phyloP scores from a whole-genome alignment of 108 stramenopile genomes.

The Fragilaria crotonensis region DNA sequence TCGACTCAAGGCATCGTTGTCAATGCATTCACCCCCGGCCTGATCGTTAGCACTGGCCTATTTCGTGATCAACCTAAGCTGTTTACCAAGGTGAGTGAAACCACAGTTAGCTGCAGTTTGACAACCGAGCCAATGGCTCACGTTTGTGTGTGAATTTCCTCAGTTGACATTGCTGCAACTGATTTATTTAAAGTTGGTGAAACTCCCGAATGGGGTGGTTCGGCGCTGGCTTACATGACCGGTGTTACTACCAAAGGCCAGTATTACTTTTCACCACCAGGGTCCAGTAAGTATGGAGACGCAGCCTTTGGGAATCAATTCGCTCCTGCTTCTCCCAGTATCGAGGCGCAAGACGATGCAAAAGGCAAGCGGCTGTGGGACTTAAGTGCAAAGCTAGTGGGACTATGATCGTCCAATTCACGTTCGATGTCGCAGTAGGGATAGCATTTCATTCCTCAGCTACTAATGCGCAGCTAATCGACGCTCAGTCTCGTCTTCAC shows the following conservation, averaged over 20 bases:
- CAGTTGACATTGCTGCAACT: conserved; percentile 65
- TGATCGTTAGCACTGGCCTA: conserved; percentile 73
- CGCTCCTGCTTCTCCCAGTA: conserved; percentile 33
- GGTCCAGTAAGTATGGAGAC: conserved; percentile 70
- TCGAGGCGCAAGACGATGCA: conserved; percentile 63
- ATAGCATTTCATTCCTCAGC: too few relatives aligned
- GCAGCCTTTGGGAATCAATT: conserved; percentile 75
- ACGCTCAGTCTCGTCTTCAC: too few relatives aligned
- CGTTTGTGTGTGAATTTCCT: conserved; percentile 12
- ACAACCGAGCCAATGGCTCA: neutral
- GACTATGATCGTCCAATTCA: too few relatives aligned
- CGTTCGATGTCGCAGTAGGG: too few relatives aligned
- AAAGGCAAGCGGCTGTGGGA: conserved; percentile 72
- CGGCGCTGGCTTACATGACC: conserved; percentile 73
- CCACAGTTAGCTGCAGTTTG: neutral
- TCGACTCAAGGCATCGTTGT: conserved; percentile 39
- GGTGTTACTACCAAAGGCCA: conserved; percentile 29
- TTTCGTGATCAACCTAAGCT: conserved; percentile 86
- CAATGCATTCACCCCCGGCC: conserved; percentile 74
- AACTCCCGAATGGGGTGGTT: conserved; percentile 65
- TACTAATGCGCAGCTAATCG: too few relatives aligned
- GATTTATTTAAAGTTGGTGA: conserved; percentile 62
- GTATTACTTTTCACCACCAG: conserved; percentile 59
- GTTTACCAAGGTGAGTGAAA: conserved; percentile 44
- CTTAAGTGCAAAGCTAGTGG: conserved; percentile 62